Evolutionary conservation across 257 asterid species (phyloP).

Genomic region (Cinchona pubescens): DNA sequence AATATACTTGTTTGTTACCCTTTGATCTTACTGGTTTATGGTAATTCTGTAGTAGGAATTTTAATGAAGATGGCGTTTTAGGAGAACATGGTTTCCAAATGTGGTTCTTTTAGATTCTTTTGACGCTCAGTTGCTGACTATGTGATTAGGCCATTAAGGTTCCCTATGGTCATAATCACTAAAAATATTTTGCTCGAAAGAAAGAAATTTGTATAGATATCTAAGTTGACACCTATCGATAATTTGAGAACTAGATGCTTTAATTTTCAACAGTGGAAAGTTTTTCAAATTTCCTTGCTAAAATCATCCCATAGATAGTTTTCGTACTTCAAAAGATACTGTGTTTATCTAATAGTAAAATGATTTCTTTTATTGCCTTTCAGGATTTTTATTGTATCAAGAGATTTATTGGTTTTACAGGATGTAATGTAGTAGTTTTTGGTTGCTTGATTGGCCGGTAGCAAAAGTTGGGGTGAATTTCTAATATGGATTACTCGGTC

Average conservation of each 20-base stretch:
- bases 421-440: conserved; percentile 5
- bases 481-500: conserved; percentile 36
- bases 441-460: conserved; percentile 12
- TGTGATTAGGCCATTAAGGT: not conserved
- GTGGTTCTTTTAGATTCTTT: not conserved
- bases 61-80: not conserved
- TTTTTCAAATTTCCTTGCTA: not conserved
- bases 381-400: not conserved
- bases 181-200: not conserved
- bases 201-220: not conserved
- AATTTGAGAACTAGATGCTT: not conserved
- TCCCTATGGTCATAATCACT: not conserved
- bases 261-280: not conserved
- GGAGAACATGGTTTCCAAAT: not conserved
- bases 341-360: not conserved
- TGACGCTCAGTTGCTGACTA: not conserved
- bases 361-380: not conserved
- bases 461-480: not conserved
- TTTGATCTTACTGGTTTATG: not conserved
- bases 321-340: not conserved
- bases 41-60: not conserved
- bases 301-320: not conserved
- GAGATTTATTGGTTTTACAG: conserved; percentile 11
- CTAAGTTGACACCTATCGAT: not conserved
- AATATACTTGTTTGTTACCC: not conserved